These are phyloP conservation scores for Candida sithepensis DNA, from an alignment of 805 yeast species.

Conservation along the genomic window DNA sequence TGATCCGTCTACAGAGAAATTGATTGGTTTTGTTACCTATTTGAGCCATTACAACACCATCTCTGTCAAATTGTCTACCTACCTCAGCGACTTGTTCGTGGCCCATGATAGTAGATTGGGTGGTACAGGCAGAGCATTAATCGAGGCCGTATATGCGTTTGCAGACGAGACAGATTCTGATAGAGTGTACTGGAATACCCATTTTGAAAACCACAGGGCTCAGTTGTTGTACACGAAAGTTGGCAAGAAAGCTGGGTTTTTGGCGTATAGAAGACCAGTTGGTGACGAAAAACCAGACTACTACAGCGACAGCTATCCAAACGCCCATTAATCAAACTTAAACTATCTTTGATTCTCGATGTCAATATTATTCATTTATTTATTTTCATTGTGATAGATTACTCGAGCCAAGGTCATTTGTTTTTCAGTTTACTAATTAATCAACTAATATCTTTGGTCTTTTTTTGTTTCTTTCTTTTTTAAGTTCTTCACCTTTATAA, in stretches of 20 bases:
- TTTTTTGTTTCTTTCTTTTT: not conserved
- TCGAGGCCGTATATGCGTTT: slow-evolving; percentile 42
- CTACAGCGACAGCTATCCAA: not conserved
- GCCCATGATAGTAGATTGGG: slow-evolving; percentile 32
- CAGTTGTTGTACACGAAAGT: slow-evolving; percentile 51
- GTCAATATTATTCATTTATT: no score
- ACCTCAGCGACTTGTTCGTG: slow-evolving; percentile 51
- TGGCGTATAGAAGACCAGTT: slow-evolving; percentile 32
- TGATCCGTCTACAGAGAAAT: slow-evolving; percentile 26
- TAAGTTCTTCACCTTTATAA: not conserved
- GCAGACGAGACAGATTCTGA: slow-evolving; percentile 39
- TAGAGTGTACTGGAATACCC: slow-evolving; percentile 50
- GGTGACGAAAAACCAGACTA: slow-evolving; percentile 35
- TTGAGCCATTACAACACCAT: slow-evolving; percentile 47
- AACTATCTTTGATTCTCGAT: no score
- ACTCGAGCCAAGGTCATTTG: no score
- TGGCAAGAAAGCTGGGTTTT: slow-evolving; percentile 38
- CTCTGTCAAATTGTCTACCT: slow-evolving; percentile 40
- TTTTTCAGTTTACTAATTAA: not conserved
- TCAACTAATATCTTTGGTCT: not conserved
- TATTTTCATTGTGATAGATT: no score
- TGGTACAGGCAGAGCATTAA: slow-evolving; percentile 46
- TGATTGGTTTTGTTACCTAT: slow-evolving; percentile 48
- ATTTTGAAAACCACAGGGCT: slow-evolving; percentile 49
- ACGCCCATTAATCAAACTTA: not conserved